Conservation (phyloP, 2,329 filamentous ascomycete species). For the Rachicladosporium sp. region DNA sequence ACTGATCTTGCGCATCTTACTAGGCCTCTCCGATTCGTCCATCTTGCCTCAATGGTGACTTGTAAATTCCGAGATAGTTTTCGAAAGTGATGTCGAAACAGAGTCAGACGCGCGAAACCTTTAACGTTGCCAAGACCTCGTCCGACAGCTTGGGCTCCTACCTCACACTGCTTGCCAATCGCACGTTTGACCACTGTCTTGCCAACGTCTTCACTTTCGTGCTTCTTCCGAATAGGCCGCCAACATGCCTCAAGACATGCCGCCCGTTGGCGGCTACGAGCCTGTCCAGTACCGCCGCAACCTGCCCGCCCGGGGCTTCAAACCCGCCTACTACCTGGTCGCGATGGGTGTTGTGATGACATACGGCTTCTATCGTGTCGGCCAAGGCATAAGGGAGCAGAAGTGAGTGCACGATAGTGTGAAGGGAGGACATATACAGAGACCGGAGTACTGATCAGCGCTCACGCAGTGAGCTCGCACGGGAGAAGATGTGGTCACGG, state of each 20-base stretch:
- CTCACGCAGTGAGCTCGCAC: constrained; percentile 65
- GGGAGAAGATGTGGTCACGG: constrained; percentile 96
- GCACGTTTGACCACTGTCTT: too few species aligned
- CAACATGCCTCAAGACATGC: constrained; percentile 93
- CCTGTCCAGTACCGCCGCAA: constrained; percentile 98
- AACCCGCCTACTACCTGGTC: constrained; percentile 64
- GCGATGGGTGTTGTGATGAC: constrained; percentile 68
- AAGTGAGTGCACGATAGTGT: constrained; percentile 46
- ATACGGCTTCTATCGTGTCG: constrained; percentile 82
- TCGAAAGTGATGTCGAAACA: not conserved
- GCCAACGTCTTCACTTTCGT: too few species aligned
- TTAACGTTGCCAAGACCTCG: too few species aligned
- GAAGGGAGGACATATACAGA: constrained; percentile 21
- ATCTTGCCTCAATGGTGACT: constrained; percentile 24
- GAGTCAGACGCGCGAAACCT: not conserved
- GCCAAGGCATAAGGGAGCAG: constrained; percentile 74
- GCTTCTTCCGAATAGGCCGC: constrained; percentile 3
- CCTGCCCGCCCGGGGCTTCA: constrained; percentile 81
- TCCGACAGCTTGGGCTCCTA: too few species aligned
- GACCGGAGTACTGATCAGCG: constrained; percentile 7
- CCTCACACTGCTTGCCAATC: too few species aligned
- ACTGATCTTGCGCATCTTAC: constrained; percentile 42
- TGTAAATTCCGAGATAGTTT: not conserved
- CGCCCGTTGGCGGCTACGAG: constrained; percentile 85
- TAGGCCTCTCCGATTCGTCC: constrained; percentile 43